A percentile compares a stretch with the other conserved stretches of the same genome.
Conservation (phyloP, 2,329 filamentous ascomycete species). For the Exutisphaerella laricina region DNA sequence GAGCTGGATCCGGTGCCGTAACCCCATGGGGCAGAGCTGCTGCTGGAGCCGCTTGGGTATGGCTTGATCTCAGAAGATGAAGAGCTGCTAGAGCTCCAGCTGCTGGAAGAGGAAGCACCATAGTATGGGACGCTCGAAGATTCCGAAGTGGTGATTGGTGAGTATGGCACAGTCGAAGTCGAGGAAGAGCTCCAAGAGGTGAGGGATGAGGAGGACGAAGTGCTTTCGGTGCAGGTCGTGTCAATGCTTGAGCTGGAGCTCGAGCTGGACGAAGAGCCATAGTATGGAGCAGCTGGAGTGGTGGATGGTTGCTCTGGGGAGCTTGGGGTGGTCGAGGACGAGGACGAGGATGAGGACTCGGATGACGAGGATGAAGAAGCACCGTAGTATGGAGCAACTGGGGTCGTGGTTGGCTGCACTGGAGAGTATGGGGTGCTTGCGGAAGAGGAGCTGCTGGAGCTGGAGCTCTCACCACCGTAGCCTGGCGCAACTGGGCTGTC, state of each 20-base stretch:
- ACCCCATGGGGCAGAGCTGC: too few species aligned
- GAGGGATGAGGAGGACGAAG: neutral
- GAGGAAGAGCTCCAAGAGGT: neutral
- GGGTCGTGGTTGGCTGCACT: constrained; percentile 4
- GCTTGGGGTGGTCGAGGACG: neutral
- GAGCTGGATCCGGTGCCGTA: too few species aligned
- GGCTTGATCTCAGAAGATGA: too few species aligned
- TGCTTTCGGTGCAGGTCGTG: neutral
- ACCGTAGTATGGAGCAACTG: neutral
- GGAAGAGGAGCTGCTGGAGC: constrained; percentile 2
- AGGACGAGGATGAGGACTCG: constrained; percentile 12
- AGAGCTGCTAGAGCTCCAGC: constrained; percentile 4
- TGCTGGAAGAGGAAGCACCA: too few species aligned
- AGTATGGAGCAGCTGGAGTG: constrained; percentile 6
- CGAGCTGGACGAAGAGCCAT: constrained; percentile 9
- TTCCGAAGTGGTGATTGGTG: too few species aligned
- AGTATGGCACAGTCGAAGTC: neutral
- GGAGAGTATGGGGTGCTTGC: constrained; percentile 11
- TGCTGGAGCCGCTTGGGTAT: too few species aligned
- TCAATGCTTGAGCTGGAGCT: constrained; percentile 3
- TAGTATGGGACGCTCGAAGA: too few species aligned
- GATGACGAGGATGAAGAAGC: constrained; percentile 4
- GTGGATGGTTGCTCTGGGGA: neutral
- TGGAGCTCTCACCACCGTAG: constrained; percentile 2
- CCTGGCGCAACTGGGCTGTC: constrained; percentile 8